Conservation (phyloP, 257 asterid species). For the Rauvolfia tetraphylla region DNA sequence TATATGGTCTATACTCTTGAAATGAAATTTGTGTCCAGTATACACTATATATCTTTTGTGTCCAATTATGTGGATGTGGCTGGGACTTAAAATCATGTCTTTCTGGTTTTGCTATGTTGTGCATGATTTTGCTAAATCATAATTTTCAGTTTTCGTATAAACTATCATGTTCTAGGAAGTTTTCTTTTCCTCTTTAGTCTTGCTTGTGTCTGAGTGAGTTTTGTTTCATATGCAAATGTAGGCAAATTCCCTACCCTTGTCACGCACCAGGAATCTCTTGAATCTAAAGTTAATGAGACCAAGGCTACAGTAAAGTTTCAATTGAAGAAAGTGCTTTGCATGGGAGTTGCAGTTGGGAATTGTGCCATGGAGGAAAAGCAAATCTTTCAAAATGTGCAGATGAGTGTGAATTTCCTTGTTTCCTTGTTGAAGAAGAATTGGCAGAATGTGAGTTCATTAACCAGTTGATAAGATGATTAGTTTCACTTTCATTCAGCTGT, state of each 20-base stretch:
- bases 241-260: conserved; percentile 27
- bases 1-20: neutral
- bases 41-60: neutral
- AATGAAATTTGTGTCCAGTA: neutral
- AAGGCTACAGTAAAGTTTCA: conserved; percentile 26
- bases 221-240: neutral
- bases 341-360: conserved; percentile 29
- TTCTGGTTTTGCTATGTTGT: neutral
- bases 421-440: conserved; percentile 23
- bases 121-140: neutral
- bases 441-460: conserved; percentile 15
- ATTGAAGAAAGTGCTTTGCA: conserved; percentile 26
- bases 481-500: neutral
- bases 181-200: neutral
- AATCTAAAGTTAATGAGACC: conserved; percentile 19
- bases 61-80: neutral
- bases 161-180: neutral
- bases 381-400: conserved; percentile 26
- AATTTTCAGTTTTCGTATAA: neutral
- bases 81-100: neutral
- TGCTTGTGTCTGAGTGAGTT: neutral
- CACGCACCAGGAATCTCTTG: conserved; percentile 23
- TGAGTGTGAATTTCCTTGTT: conserved; percentile 26
- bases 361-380: conserved; percentile 27
- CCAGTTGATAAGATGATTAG: neutral